phyloP scores from a whole-genome alignment of 768 basidiomycete genomes.

The Pulveroboletus ravenelii region DNA sequence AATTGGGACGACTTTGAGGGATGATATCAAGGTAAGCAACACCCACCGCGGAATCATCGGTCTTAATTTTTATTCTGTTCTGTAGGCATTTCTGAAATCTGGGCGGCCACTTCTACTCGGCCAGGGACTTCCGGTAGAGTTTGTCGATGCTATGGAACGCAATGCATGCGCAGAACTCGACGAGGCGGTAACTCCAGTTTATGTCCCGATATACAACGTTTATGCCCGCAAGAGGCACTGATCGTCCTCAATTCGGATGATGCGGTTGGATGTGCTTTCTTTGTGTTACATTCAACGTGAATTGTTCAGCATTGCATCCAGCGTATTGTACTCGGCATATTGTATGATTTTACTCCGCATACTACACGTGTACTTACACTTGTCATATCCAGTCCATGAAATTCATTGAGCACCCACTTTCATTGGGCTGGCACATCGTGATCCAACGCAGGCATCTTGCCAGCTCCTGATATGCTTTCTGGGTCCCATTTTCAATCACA shows the following conservation, averaged over 20 bases:
- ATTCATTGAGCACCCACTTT: background rate
- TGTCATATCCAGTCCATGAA: slow-evolving; percentile 1
- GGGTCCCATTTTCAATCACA: background rate
- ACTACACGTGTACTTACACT: slow-evolving; percentile 1
- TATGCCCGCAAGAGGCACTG: slow-evolving; percentile 42
- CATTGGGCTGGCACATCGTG: background rate
- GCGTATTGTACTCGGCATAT: slow-evolving; percentile 20
- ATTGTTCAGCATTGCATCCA: slow-evolving; percentile 15
- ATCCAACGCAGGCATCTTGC: too few species aligned
- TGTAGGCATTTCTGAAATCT: slow-evolving; percentile 59
- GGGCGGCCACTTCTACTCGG: slow-evolving; percentile 66
- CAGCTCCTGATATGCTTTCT: background rate
- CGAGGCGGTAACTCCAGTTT: slow-evolving; percentile 43
- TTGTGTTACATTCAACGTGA: slow-evolving; percentile 1
- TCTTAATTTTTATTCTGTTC: background rate
- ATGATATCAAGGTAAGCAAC: slow-evolving; percentile 51
- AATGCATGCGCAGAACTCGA: slow-evolving; percentile 50
- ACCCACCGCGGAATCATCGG: background rate
- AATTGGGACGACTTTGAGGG: slow-evolving; percentile 45
- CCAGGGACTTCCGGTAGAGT: slow-evolving; percentile 49
- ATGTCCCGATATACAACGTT: slow-evolving; percentile 55
- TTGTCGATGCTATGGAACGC: slow-evolving; percentile 50
- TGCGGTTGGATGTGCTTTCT: background rate
- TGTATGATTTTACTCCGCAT: slow-evolving; percentile 17
- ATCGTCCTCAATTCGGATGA: slow-evolving; percentile 4